Evolutionary conservation across 192 early-diverging fungal genomes (phyloP), one percentile per base, ranked within the genome.

Genomic region (Geosiphon pyriformis): DNA sequence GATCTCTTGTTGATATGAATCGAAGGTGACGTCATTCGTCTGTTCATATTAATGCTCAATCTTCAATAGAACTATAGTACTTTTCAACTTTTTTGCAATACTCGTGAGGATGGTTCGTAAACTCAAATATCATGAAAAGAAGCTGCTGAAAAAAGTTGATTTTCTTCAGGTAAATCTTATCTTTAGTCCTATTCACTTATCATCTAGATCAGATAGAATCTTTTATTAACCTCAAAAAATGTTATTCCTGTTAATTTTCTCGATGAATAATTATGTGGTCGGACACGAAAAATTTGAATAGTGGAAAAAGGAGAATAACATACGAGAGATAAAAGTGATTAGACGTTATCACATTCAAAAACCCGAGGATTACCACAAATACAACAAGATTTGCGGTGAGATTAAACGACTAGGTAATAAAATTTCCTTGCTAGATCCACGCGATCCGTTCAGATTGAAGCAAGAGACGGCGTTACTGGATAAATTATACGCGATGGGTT

Each of bases 111-210:
- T 64, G 62, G 62, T 84, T 75, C 79, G 91, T 70, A 83, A 94
- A 73, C 78, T 97, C 67, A 91, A 95, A 68, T 86, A 86, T 83
- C 94, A 97, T 83, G 95, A 97, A 79, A 82, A 93, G 74, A 97
- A 96, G 82, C 84, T 97, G 10, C 83, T 97, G 46, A 90, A 90
- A 74, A 97, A 95, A 82, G 94, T 97, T 54, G 90, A 97, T 76
- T 95, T 97, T 71, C 71, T 97, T 68, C 85, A 89, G 50, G 60
- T 54, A 65, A 58, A 52, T 35, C 1, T 35, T 47, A n/a, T n/a
- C n/a, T n/a, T n/a, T n/a, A n/a, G n/a, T n/a, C n/a, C n/a, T n/a
- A n/a, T n/a, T n/a, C n/a, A n/a, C n/a, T n/a, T n/a, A n/a, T n/a
- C n/a, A n/a, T n/a, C n/a, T n/a, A n/a, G n/a, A n/a, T n/a, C n/a